Evolutionary conservation across 2,329 filamentous ascomycete species (phyloP).

Genomic region (Sclerotinia nivalis): DNA sequence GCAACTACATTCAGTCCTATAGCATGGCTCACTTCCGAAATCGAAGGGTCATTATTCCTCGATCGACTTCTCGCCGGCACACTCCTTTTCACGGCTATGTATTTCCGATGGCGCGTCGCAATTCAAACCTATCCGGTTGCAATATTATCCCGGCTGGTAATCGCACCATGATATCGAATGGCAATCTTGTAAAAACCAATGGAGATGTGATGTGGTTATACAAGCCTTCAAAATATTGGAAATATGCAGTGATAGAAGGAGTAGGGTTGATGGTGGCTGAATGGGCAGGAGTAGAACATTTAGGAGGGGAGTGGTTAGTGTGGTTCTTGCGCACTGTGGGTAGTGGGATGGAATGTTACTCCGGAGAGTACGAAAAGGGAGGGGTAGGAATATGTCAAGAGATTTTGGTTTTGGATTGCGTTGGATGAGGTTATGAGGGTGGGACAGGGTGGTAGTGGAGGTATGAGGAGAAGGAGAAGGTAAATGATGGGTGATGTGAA

Average conservation of each 20-base stretch:
- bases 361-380: slow-evolving; percentile 26
- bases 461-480: slow-evolving; percentile 7
- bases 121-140: slow-evolving; percentile 26
- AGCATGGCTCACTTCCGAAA: slow-evolving; percentile 27
- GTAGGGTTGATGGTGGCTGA: slow-evolving; percentile 24
- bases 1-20: slow-evolving; percentile 32
- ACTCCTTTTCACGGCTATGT: slow-evolving; percentile 29
- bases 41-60: slow-evolving; percentile 27
- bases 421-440: slow-evolving; percentile 29
- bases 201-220: slow-evolving; percentile 28
- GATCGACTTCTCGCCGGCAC: slow-evolving; percentile 29
- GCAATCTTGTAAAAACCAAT: slow-evolving; percentile 1
- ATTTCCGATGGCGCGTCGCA: slow-evolving; percentile 33
- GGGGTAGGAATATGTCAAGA: slow-evolving; percentile 30
- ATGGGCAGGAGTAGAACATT: slow-evolving; percentile 26
- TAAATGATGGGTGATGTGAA: not conserved
- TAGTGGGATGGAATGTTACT: slow-evolving; percentile 28
- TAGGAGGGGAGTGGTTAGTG: slow-evolving; percentile 24
- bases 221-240: slow-evolving; percentile 30
- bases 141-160: slow-evolving; percentile 6
- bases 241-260: slow-evolving; percentile 25
- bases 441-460: not conserved
- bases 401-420: slow-evolving; percentile 33
- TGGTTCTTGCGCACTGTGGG: slow-evolving; percentile 28
- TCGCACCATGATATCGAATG: slow-evolving; percentile 12